Evolutionary conservation across 169 alveolate species (phyloP), one percentile per base, ranked within the genome.

Genomic region (Eimeria sp.): DNA sequence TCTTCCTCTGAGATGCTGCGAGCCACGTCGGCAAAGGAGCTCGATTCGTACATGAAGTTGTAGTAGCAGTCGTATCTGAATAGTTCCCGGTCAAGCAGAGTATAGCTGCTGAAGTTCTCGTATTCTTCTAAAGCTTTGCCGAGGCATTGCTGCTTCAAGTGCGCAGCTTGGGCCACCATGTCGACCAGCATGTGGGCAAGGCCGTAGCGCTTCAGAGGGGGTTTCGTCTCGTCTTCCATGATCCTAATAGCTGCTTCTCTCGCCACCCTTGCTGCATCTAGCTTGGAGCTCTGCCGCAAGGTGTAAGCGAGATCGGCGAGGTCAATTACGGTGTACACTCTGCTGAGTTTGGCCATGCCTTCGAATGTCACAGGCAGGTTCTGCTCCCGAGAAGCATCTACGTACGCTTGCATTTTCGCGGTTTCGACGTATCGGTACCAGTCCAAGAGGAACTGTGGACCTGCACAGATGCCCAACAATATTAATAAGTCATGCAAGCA

Each of bases 41-140:
- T 25, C 11, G 91, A 54, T 27, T 83, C 91, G n/a, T 16, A 25
- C 75, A 83, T 83, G 30, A 57, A 20, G 75, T 10, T 49, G 91
- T 83, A 83, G 91, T n/a, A 83, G 91, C 91, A 83, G 25, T 83
- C 91, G 63, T 83, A 83, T 43, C 61, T 83, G 91, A 83, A 83
- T 18, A 83, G 51, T 47, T 83, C 91, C n/a, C 25, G 25, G 20
- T 83, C 75, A 0, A 83, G 75, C 49, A 83, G 57, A 3, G 75
- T 27, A 20, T 1, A 54, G 91, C 76, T 83, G n/a, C 76, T 83
- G 54, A 83, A 83, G 7, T 27, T 30, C 27, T 83, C 91, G 25
- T 83, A 83, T 4, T 83, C 91, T 27, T 83, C 91, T 67, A 83
- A 43, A 27, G 75, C 57, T 43, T 83, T 83, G 2, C 72, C 91